Evolutionary conservation across 1,284 basidiomycete genomes (phyloP).

Genomic region (Kalmanozyma brasiliensis): DNA sequence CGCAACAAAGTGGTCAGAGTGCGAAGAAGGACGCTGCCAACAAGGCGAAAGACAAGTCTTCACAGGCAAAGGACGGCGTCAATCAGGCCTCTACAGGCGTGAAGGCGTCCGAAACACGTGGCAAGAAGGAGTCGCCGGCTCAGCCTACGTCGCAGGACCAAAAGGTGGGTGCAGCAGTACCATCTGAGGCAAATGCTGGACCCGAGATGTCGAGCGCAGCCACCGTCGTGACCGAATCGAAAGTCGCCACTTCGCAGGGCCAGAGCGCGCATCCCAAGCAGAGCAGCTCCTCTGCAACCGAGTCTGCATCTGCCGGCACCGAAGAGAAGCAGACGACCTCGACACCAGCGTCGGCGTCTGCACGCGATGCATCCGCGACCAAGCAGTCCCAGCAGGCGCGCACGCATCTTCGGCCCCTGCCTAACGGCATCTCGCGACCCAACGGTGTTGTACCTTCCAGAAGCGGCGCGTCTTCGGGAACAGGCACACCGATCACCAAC

Average conservation of each 20-base stretch:
- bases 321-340: constrained; percentile 5
- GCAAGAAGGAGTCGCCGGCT: background rate
- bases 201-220: background rate
- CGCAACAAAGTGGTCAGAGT: constrained; percentile 5
- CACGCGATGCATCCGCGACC: background rate
- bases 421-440: constrained; percentile 7
- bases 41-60: constrained; percentile 5
- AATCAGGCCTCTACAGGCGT: background rate
- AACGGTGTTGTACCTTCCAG: constrained; percentile 4
- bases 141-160: constrained; percentile 1
- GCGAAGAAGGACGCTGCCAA: constrained; percentile 9
- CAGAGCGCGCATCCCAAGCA: background rate
- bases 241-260: background rate
- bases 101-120: constrained; percentile 3
- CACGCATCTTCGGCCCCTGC: constrained; percentile 3
- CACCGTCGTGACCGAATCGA: too few species aligned
- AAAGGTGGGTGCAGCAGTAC: background rate
- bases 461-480: constrained; percentile 9
- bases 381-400: constrained; percentile 12
- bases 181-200: background rate
- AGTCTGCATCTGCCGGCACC: background rate
- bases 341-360: background rate
- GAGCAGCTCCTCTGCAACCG: background rate
- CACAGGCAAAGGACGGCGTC: constrained; percentile 5
- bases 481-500: constrained; percentile 13